A percentile compares a stretch with the other conserved stretches of the same genome.
These are phyloP conservation scores for Blastomyces parvus DNA, from an alignment of 2,329 filamentous ascomycete genomes.

Conservation along the genomic window DNA sequence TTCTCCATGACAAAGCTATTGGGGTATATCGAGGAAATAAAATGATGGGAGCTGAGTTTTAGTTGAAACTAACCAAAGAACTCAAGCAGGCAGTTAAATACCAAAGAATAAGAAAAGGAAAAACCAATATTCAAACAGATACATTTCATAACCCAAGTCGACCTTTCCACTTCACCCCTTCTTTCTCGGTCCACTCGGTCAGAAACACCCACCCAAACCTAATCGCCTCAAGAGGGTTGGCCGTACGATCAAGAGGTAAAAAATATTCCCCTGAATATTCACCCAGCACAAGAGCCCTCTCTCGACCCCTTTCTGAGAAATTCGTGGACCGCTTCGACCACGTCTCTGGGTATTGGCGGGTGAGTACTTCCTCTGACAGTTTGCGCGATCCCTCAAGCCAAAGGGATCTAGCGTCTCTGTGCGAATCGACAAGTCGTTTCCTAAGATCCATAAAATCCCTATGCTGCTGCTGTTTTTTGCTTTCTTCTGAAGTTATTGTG, in stretches of 20 bases:
- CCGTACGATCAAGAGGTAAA: constrained; percentile 36
- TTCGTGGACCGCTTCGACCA: constrained; percentile 35
- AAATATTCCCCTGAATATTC: constrained; percentile 33
- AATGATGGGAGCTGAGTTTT: not conserved
- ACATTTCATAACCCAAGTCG: constrained; percentile 30
- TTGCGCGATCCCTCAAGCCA: constrained; percentile 37
- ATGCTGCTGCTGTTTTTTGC: constrained; percentile 25
- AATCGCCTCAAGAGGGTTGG: constrained; percentile 37
- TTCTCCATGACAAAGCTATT: not conserved
- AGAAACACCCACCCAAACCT: constrained; percentile 38
- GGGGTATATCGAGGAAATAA: not conserved
- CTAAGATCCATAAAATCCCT: constrained; percentile 35
- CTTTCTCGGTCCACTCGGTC: constrained; percentile 38
- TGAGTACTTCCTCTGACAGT: constrained; percentile 34
- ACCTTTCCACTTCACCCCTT: constrained; percentile 38
- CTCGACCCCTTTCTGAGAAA: constrained; percentile 29
- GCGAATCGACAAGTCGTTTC: constrained; percentile 32
- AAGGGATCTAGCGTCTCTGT: constrained; percentile 33
- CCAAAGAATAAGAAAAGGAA: not conserved
- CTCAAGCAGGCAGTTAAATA: not conserved
- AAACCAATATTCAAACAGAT: constrained; percentile 1
- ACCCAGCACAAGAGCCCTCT: constrained; percentile 24
- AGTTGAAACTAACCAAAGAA: not conserved
- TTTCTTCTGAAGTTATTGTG: constrained; percentile 30
- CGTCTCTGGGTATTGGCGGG: constrained; percentile 35